Conservation (phyloP, 2,329 filamentous ascomycete genomes). For the Fusarium tuaranense region DNA sequence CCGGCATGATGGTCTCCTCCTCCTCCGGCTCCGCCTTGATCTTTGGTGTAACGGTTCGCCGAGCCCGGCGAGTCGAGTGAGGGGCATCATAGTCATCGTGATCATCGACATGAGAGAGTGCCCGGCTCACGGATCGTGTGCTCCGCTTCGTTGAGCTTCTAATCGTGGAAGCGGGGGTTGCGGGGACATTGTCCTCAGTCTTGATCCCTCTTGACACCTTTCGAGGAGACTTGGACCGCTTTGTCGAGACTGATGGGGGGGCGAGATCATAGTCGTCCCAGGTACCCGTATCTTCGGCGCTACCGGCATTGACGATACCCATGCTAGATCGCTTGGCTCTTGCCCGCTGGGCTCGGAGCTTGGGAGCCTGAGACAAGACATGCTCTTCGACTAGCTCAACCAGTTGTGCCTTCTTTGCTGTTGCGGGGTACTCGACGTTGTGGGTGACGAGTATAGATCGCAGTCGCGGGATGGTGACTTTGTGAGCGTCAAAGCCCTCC, state of each 20-base stretch:
- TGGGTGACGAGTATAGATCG: conserved; percentile 93
- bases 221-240: conserved; percentile 66
- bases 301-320: conserved; percentile 80
- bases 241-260: conserved; percentile 61
- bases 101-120: conserved; percentile 63
- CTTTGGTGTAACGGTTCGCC: conserved; percentile 64
- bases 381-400: conserved; percentile 85
- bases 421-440: conserved; percentile 85
- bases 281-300: conserved; percentile 73
- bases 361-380: conserved; percentile 81
- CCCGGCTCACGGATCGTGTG: conserved; percentile 66
- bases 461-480: conserved; percentile 87
- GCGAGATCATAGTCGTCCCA: conserved; percentile 70
- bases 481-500: conserved; percentile 84
- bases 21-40: conserved; percentile 66
- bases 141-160: conserved; percentile 66
- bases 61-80: conserved; percentile 61
- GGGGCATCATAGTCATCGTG: conserved; percentile 54
- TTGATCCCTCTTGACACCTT: conserved; percentile 66
- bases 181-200: conserved; percentile 62
- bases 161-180: conserved; percentile 49
- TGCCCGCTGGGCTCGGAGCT: conserved; percentile 79
- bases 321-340: conserved; percentile 86
- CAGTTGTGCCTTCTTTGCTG: conserved; percentile 91
- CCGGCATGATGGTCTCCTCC: conserved; percentile 37